A percentile compares a stretch with the other conserved stretches of the same genome.
phyloP scores from a whole-genome alignment of 78 protist species.

The Chrysochromulina parva region DNA sequence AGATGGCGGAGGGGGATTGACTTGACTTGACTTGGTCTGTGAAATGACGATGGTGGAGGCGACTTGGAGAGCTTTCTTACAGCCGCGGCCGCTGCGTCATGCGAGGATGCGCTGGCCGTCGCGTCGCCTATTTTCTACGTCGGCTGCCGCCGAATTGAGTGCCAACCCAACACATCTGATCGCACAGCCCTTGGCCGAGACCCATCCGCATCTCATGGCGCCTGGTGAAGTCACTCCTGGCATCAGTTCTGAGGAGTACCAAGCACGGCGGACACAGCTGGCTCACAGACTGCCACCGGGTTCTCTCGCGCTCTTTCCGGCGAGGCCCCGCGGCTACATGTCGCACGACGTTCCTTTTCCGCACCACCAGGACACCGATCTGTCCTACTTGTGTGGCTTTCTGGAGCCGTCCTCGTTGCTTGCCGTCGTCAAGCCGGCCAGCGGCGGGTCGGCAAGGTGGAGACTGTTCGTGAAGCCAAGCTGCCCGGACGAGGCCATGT shows the following conservation, averaged over 20 bases:
- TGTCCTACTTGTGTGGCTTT: neutral
- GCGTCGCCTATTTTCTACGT: too few species aligned
- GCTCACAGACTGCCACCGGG: neutral
- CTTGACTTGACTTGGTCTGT: too few species aligned
- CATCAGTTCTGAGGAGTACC: neutral
- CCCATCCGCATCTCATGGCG: too few species aligned
- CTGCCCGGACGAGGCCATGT: neutral
- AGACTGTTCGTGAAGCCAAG: neutral
- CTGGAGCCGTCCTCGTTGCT: neutral
- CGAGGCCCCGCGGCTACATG: slow-evolving; percentile 1
- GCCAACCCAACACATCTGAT: too few species aligned
- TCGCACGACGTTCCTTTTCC: slow-evolving; percentile 8
- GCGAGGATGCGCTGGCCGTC: too few species aligned
- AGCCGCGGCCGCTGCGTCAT: too few species aligned
- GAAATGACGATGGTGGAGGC: too few species aligned
- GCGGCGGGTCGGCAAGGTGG: neutral
- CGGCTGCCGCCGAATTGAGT: too few species aligned
- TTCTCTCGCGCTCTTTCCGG: neutral
- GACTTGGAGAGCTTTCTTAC: too few species aligned
- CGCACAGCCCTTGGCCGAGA: too few species aligned
- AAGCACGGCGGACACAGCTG: neutral
- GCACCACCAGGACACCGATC: neutral
- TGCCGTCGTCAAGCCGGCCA: neutral
- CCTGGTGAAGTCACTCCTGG: too few species aligned
- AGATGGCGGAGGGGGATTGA: too few species aligned